Base-by-base conservation (phyloP, 495 filamentous ascomycete genomes). In the Aspergillus hancockii region DNA sequence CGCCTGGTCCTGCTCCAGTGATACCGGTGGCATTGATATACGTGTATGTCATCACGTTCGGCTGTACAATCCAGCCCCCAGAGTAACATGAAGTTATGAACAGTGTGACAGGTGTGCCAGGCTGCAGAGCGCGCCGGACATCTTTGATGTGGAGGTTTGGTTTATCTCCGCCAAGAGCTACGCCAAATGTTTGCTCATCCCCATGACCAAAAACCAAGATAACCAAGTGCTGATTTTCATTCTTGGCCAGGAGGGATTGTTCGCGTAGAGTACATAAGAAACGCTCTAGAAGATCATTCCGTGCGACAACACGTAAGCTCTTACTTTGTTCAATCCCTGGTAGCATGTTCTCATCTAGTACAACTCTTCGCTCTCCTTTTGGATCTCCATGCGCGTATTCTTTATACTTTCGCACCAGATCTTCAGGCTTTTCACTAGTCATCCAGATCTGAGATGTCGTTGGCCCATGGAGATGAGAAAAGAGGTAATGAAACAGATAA, bases 401-500 rank as follows among this genome's bases (percentile, higher is more conserved):
- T 10, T 14, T 49, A 50, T 66, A 68, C 25, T 66, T 68, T 4
- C 23, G 2, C 13, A 68, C 58, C 12, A 66, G 52, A 8, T 19
- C 19, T 19, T 47, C 30, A 0, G 63, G 63, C 8, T 34, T 28
- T 36, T 59, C 57, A 21, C n/a, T 47, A 4, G 63, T 63, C 9
- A 66, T 18, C 66, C 63, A 66, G 10, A 63, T 22, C 45, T 66
- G 66, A n/a, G n/a, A n/a, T n/a, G n/a, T n/a, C n/a, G 13, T 55
- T 59, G 12, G 55, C 18, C 16, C 9, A 14, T 21, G 36, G 32
- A n/a, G 13, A 31, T 32, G 52, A 13, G 45, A 47, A n/a, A 68
- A 54, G 9, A 68, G 58, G 47, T 68, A 54, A 47, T 63, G 49
- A 34, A 68, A 66, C 1, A 68, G 46, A 46, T 63, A 68, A 45